Evolutionary conservation across 2,329 filamentous ascomycete genomes (phyloP), one percentile per base, ranked within the genome.

Genomic region (Claviceps spartinae): DNA sequence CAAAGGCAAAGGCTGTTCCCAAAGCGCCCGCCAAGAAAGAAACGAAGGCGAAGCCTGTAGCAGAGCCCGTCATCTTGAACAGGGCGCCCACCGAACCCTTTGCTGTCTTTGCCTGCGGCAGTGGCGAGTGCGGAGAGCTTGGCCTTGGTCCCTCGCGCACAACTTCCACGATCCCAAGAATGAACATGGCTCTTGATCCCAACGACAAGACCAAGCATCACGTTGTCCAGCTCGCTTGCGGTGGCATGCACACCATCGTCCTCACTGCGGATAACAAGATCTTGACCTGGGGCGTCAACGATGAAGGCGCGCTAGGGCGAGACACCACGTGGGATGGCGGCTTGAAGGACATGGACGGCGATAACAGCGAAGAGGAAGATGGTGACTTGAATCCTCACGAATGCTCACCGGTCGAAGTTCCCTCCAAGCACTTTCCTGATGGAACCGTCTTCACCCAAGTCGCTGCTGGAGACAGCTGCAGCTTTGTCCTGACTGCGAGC

Each of bases 251-350:
- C 68, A 82, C 77, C 50, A 73, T 85, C 56, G 86, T 83, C 3
- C 70, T 93, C 50, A 91, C 88, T 48, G 77, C 82, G 58, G 84
- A 91, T 66, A 88, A 89, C 72, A 83, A 82, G 69, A 85, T 94
- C 59, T 71, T 88, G 51, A 89, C 86, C 30, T 94, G 88, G 88
- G 88, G 88, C 51, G 87, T 93, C 59, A 93, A 93, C 63, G 88
- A 94, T 62, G 82, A 89, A 62, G 85, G 85, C 56, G 86, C 88
- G 8, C 76, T 94, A 40, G 88, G 88, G 43, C 77, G 88, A 62
- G 78, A 86, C 62, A 90, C 85, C 3, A 70, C 70, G 13, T 84
- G 82, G 75, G 78, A 83, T 2, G 83, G 83, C 48, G 81, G 80
- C 18, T 66, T 78, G 34, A 74, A 78, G 52, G 78, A 82, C 50